These are phyloP conservation scores for Candida namnaoensis DNA, from an alignment of 805 yeast species.

Conservation along the genomic window DNA sequence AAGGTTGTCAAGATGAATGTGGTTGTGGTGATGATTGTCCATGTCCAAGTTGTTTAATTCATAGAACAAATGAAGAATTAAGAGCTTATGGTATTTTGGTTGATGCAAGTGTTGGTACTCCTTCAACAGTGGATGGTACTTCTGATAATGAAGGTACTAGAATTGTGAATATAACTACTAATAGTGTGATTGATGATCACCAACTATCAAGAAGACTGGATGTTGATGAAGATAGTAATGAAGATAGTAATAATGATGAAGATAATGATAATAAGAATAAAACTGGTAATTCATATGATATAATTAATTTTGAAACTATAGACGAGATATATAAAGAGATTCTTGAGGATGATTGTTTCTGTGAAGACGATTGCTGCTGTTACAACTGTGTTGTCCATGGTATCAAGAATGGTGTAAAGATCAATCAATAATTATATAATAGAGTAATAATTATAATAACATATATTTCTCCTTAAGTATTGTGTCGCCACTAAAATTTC, in stretches of 20 bases:
- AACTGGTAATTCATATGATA: no score
- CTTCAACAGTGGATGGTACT: conserved; percentile 8
- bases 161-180: no score
- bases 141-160: conserved; percentile 2
- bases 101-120: conserved; percentile 8
- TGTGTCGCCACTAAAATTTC: no score
- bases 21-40: conserved; percentile 16
- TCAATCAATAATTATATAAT: no score
- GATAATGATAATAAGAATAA: no score
- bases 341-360: conserved; percentile 9
- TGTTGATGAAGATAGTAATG: not conserved
- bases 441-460: no score
- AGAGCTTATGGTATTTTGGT: conserved; percentile 13
- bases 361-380: conserved; percentile 13
- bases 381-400: conserved; percentile 14
- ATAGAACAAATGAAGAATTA: conserved; percentile 17
- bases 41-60: conserved; percentile 18
- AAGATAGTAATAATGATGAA: no score
- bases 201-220: not conserved
- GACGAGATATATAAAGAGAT: conserved; percentile 11
- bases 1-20: conserved; percentile 17
- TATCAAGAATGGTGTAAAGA: conserved; percentile 9
- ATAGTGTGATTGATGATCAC: no score
- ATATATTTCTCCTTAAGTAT: no score
- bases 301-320: conserved; percentile 12